Percentiles rank a stretch among this genome's conserved stretches.
Evolutionary conservation across 169 alveolate genomes (phyloP).

Genomic region (Theileria parva): DNA sequence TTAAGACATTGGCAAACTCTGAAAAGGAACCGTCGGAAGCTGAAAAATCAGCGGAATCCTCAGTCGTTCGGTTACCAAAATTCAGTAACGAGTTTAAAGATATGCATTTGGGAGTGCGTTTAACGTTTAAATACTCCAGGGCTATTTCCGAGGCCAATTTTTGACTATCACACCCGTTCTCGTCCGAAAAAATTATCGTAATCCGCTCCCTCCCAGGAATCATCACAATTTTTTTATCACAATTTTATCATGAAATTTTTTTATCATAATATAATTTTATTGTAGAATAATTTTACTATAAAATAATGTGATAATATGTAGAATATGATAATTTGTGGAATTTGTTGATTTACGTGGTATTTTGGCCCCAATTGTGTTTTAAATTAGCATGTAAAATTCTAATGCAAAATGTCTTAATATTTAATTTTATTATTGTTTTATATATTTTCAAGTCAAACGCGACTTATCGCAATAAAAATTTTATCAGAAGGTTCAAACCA

Average conservation of each 20-base stretch:
- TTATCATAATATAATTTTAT: no score
- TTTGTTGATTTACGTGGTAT: neutral
- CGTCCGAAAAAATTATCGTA: slow-evolving; percentile 19
- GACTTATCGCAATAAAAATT: slow-evolving; percentile 1
- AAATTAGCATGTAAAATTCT: slow-evolving; percentile 2
- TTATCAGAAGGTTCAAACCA: neutral
- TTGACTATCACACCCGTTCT: neutral
- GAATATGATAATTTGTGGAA: no score
- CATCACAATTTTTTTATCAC: no score
- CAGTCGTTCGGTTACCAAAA: neutral
- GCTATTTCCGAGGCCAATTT: slow-evolving; percentile 25
- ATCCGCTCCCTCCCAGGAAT: neutral
- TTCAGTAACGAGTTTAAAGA: slow-evolving; percentile 6
- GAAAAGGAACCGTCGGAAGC: neutral
- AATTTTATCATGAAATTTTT: no score
- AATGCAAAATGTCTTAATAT: slow-evolving; percentile 48
- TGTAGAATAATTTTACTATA: no score
- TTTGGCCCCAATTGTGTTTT: neutral
- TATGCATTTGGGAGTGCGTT: slow-evolving; percentile 5
- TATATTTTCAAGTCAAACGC: neutral
- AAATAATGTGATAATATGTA: no score
- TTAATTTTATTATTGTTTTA: neutral
- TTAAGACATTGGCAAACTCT: slow-evolving; percentile 2
- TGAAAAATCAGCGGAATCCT: neutral
- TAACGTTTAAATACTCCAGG: slow-evolving; percentile 1